These are phyloP conservation scores for Leccinum variicolor DNA, from an alignment of 768 basidiomycete species.

Conservation along the genomic window DNA sequence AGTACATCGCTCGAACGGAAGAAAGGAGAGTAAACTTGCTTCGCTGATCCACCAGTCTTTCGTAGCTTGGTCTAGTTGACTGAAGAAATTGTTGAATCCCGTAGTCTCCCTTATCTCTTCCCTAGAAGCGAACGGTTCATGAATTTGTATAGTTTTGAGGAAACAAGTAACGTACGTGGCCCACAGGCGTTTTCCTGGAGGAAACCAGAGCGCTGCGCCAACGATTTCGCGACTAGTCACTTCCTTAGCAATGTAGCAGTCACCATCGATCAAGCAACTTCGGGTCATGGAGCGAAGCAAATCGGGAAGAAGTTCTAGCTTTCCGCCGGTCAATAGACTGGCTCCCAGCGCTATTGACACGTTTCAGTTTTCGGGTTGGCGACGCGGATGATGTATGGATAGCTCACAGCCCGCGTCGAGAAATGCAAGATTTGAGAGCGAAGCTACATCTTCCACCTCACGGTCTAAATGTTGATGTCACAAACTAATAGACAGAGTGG, in stretches of 20 bases:
- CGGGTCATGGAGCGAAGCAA: neutral
- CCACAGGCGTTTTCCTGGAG: constrained; percentile 1
- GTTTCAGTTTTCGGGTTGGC: no score
- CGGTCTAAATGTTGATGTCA: neutral
- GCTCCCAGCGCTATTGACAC: neutral
- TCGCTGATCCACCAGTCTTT: constrained; percentile 4
- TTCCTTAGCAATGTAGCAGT: constrained; percentile 3
- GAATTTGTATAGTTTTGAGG: no score
- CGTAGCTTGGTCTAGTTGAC: neutral
- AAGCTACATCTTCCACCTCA: neutral
- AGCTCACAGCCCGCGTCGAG: neutral
- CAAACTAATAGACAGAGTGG: no score
- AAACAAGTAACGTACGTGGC: neutral
- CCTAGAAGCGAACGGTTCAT: no score
- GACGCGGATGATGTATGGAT: neutral
- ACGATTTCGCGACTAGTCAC: neutral
- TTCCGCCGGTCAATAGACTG: neutral
- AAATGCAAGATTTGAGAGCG: neutral
- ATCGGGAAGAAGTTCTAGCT: constrained; percentile 1
- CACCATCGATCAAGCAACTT: constrained; percentile 2
- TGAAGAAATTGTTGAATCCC: neutral
- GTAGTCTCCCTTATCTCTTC: neutral
- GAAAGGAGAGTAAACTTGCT: neutral
- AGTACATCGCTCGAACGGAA: neutral
- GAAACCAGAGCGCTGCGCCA: constrained; percentile 4